Conservation (phyloP, 1,139 yeast species). For the Yamadazyma diddensiae region DNA sequence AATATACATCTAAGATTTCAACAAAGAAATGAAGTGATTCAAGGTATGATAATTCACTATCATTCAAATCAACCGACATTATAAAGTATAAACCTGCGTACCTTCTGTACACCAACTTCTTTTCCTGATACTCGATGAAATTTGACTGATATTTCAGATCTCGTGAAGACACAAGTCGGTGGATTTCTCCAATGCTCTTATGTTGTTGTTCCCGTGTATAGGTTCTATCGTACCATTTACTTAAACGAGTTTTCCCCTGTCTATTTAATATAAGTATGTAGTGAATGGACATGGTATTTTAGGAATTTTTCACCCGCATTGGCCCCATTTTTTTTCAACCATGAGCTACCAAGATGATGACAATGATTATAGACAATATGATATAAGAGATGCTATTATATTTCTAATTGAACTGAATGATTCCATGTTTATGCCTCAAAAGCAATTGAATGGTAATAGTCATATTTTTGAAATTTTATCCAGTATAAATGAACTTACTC, state of each 20-base stretch:
- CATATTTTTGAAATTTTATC: slow-evolving; percentile 53
- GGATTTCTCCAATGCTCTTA: slow-evolving; percentile 65
- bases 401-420: slow-evolving; percentile 62
- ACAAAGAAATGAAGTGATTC: slow-evolving; percentile 88
- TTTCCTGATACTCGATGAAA: slow-evolving; percentile 71
- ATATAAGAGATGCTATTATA: slow-evolving; percentile 60
- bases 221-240: slow-evolving; percentile 66
- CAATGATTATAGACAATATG: slow-evolving; percentile 36
- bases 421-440: slow-evolving; percentile 37
- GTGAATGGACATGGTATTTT: slow-evolving; percentile 64
- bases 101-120: slow-evolving; percentile 78
- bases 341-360: slow-evolving; percentile 9
- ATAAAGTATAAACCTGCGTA: slow-evolving; percentile 92
- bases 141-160: slow-evolving; percentile 83
- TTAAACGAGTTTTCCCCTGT: slow-evolving; percentile 88
- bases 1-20: slow-evolving; percentile 81
- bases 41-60: slow-evolving; percentile 76
- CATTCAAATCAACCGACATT: slow-evolving; percentile 69
- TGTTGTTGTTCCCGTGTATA: slow-evolving; percentile 46
- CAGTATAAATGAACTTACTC: slow-evolving; percentile 53
- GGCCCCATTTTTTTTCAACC: neutral
- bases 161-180: slow-evolving; percentile 74
- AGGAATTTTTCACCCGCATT: neutral
- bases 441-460: slow-evolving; percentile 32
- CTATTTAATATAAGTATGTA: slow-evolving; percentile 80